These are phyloP conservation scores for Acer saccharum DNA, from an alignment of 345 rosid genomes.

Conservation along the genomic window DNA sequence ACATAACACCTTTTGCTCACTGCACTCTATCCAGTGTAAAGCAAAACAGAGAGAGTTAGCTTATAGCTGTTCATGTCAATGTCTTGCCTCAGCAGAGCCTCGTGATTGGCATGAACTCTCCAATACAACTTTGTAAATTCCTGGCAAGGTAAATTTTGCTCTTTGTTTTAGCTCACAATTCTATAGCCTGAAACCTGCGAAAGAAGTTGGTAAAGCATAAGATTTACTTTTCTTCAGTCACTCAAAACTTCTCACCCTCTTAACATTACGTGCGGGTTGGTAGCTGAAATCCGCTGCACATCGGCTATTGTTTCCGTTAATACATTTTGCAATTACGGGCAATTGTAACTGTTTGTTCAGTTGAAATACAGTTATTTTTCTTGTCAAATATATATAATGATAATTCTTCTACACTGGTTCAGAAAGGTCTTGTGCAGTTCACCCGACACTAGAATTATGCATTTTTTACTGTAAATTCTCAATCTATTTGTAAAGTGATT, in stretches of 20 bases:
- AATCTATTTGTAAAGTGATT: neutral
- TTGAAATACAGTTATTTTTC: slow-evolving; percentile 24
- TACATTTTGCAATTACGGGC: slow-evolving; percentile 15
- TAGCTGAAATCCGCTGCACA: slow-evolving; percentile 22
- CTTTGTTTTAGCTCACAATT: slow-evolving; percentile 9
- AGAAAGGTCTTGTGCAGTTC: neutral
- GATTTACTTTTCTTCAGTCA: slow-evolving; percentile 6
- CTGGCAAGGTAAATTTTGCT: slow-evolving; percentile 27
- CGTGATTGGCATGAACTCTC: slow-evolving; percentile 13
- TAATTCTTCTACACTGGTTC: neutral
- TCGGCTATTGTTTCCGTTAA: slow-evolving; percentile 23
- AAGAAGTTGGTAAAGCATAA: slow-evolving; percentile 20
- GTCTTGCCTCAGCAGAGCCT: neutral
- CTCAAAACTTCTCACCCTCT: neutral
- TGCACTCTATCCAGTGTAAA: slow-evolving; percentile 7
- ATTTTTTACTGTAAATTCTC: neutral
- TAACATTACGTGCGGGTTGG: neutral
- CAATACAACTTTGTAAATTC: slow-evolving; percentile 25
- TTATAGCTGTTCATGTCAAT: slow-evolving; percentile 16
- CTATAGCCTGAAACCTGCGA: slow-evolving; percentile 13
- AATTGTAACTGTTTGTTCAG: slow-evolving; percentile 18
- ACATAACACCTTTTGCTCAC: slow-evolving; percentile 17
- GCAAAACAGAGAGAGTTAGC: slow-evolving; percentile 3
- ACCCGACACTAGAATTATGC: neutral
- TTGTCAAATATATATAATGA: neutral